Conservation (phyloP, 1,139 yeast genomes). For the Kodamaea alishanica region DNA sequence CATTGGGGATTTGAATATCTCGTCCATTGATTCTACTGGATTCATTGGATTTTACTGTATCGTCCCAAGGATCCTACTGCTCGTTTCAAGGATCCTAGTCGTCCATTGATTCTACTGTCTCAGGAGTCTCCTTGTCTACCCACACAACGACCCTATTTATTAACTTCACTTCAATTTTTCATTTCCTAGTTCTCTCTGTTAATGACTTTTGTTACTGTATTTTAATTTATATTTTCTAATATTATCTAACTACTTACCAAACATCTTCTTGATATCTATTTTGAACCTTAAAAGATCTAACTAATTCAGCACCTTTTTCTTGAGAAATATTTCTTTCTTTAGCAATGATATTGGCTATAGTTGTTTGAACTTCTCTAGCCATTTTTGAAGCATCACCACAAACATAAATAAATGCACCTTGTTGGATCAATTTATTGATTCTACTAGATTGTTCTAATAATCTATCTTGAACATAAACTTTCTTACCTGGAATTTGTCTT, state of each 20-base stretch:
- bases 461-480: slow-evolving; percentile 86
- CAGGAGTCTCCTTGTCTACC: no score
- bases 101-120: background rate
- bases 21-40: no score
- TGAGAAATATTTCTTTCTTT: slow-evolving; percentile 55
- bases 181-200: background rate
- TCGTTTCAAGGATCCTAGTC: no score
- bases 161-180: background rate
- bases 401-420: slow-evolving; percentile 87
- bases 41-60: no score
- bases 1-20: no score
- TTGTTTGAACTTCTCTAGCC: slow-evolving; percentile 93
- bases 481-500: slow-evolving; percentile 58
- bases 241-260: slow-evolving; percentile 52
- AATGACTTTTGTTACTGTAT: background rate
- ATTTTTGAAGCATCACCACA: slow-evolving; percentile 96
- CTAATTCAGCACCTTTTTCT: slow-evolving; percentile 71
- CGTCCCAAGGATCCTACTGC: no score
- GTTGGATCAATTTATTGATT: slow-evolving; percentile 56
- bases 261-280: slow-evolving; percentile 97
- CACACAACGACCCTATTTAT: no score
- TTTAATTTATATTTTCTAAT: background rate
- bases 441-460: slow-evolving; percentile 55
- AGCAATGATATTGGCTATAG: slow-evolving; percentile 62
- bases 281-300: slow-evolving; percentile 76